Base-by-base conservation (phyloP, 352 stramenopile species). In the Globisporangium barbulae region DNA sequence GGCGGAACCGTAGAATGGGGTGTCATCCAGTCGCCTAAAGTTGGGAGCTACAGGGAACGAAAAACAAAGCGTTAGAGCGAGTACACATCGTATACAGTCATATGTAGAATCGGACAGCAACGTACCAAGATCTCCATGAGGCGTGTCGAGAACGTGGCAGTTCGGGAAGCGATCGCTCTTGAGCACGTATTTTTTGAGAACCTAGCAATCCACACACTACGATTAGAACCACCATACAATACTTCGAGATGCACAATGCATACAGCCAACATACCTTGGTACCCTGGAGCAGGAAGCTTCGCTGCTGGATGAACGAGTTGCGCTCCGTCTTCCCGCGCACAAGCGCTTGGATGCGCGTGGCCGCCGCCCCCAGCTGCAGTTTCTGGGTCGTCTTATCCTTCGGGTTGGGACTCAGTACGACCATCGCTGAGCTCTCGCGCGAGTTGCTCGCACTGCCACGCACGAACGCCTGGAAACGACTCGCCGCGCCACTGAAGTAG, bases 181-280 rank as follows among this genome's bases (percentile, higher is more conserved):
- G 58, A 95, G 78, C 61, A 95, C 81, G 52, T 94, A 95, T 59
- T 93, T 91, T 45, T 86, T 87, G 15, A 95, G 61, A 30, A 95
- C 74, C 79, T 84, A 59, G 1, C 55, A 35, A 42, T 35, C 54
- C 30, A 69, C 30, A 35, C 19, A 9, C 25, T 41, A 35, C 17
- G 19, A 53, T 53, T 28, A 39, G 19, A 45, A 15, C 41, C 10
- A 7, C 21, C 30, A 47, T 6, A 22, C 9, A 31, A 8, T 25
- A 15, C 21, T 6, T 5, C 30, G 1, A 42, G 10, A 37, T 5
- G 21, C 8, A n/a, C 47, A 19, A 28, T 19, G 42, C n/a, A 49
- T 19, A 12, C 3, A 45, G 8, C 39, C 9, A 25, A 57, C 63
- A 30, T 47, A 89, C 83, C 72, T 92, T 92, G 21, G 83, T 90